Percentiles rank a stretch among this genome's conserved stretches.
These are phyloP conservation scores for Ganoderma leucocontextum DNA, from an alignment of 1,284 basidiomycete genomes.

Conservation along the genomic window DNA sequence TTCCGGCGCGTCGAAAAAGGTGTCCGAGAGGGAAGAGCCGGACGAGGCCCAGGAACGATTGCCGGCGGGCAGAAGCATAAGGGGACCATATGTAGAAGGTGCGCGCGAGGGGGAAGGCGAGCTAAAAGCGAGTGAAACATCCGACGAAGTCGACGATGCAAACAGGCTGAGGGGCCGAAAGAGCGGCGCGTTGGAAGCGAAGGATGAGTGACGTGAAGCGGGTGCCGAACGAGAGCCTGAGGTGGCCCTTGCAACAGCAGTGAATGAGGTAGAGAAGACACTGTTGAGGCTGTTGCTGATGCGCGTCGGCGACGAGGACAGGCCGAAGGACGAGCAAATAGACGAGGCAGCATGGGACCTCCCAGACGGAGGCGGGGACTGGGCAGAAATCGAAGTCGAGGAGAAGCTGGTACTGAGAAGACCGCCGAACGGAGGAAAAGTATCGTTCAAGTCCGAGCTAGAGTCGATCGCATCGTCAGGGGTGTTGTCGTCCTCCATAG, in stretches of 20 bases:
- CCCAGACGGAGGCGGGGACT: not conserved
- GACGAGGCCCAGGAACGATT: not conserved
- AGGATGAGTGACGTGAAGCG: not conserved
- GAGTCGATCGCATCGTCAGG: not conserved
- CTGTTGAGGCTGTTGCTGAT: not conserved
- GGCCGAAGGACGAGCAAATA: not conserved
- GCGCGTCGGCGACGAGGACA: not conserved
- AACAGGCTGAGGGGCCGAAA: not conserved
- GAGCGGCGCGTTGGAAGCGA: not conserved
- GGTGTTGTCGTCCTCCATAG: not conserved
- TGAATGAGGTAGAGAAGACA: constrained; percentile 1
- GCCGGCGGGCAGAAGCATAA: not conserved
- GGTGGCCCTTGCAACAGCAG: not conserved
- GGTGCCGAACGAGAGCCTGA: not conserved
- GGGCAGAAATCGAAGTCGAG: not conserved
- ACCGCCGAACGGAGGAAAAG: not conserved
- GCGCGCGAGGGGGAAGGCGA: not conserved
- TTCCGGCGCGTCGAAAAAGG: not conserved
- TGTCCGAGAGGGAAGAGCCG: not conserved
- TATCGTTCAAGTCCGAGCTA: not conserved
- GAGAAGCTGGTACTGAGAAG: not conserved
- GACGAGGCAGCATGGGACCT: not conserved
- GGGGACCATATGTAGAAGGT: not conserved
- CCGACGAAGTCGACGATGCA: constrained; percentile 3
- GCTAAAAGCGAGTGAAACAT: not conserved